Percentiles rank a stretch among this genome's conserved stretches.
Conservation (phyloP, 202 grass and related monocot genomes). For the Eragrostis tef region DNA sequence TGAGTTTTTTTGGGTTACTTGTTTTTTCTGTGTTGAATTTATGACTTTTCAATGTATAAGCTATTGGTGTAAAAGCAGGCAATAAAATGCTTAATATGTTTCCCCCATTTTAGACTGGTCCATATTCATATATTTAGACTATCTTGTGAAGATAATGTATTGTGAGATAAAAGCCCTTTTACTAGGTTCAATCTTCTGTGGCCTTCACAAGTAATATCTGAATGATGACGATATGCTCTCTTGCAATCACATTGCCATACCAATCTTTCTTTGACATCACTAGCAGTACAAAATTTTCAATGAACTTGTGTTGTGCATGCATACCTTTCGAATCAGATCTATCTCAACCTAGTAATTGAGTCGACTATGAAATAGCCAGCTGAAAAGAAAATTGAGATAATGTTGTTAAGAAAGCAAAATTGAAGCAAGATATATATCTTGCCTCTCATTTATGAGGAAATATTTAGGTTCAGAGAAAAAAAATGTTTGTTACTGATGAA, state of each 20-base stretch:
- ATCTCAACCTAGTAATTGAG: not conserved
- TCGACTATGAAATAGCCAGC: not conserved
- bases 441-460: not conserved
- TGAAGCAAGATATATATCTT: too few relatives aligned
- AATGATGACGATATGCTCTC: not conserved
- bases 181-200: constrained; percentile 14
- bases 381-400: not conserved
- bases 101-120: not conserved
- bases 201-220: constrained; percentile 5
- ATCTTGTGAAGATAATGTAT: not conserved
- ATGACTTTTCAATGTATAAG: constrained; percentile 45
- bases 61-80: constrained; percentile 52
- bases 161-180: constrained; percentile 8
- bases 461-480: not conserved
- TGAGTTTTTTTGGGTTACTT: constrained; percentile 49
- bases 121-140: not conserved
- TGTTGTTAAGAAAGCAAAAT: not conserved
- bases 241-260: not conserved
- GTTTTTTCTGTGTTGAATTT: constrained; percentile 27
- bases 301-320: not conserved
- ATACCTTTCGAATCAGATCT: not conserved
- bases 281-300: not conserved
- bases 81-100: constrained; percentile 49
- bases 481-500: not conserved
- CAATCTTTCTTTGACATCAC: constrained; percentile 18